Percentiles rank a stretch among this genome's conserved stretches.
phyloP scores from a whole-genome alignment of 495 filamentous ascomycete species.

The Wilcoxina mikolae region DNA sequence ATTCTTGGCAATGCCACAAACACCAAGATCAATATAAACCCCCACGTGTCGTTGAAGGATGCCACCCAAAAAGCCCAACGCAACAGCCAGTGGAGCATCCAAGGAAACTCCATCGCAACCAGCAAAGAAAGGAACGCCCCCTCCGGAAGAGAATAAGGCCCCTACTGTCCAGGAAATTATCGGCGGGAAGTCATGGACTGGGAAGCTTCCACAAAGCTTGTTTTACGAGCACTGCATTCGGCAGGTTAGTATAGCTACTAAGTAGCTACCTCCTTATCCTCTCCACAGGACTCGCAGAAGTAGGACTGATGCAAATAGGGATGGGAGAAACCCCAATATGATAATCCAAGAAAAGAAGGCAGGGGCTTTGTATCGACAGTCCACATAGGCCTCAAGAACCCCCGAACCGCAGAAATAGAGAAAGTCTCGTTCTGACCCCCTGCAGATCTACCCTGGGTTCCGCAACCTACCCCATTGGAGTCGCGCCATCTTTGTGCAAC shows the following conservation, averaged over 20 bases:
- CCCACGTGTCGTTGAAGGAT: too few species aligned
- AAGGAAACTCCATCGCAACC: background rate
- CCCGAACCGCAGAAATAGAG: constrained; percentile 64
- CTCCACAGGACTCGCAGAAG: too few species aligned
- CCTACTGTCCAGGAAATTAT: constrained; percentile 40
- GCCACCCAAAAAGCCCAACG: too few species aligned
- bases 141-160: background rate
- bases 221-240: constrained; percentile 79
- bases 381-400: constrained; percentile 59
- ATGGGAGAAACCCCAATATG: constrained; percentile 89
- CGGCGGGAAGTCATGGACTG: constrained; percentile 92
- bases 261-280: background rate
- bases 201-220: constrained; percentile 85
- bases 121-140: background rate
- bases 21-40: too few species aligned
- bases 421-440: constrained; percentile 45
- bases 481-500: constrained; percentile 86
- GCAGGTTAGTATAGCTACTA: background rate
- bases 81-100: too few species aligned
- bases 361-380: constrained; percentile 66
- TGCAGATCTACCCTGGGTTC: constrained; percentile 59
- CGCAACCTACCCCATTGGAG: constrained; percentile 63
- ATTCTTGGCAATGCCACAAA: too few species aligned
- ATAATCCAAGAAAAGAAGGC: constrained; percentile 30
- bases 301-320: constrained; percentile 46